Base-by-base conservation (phyloP, 225 moss, liverwort and hornwort species). In the Ulota crispa region DNA sequence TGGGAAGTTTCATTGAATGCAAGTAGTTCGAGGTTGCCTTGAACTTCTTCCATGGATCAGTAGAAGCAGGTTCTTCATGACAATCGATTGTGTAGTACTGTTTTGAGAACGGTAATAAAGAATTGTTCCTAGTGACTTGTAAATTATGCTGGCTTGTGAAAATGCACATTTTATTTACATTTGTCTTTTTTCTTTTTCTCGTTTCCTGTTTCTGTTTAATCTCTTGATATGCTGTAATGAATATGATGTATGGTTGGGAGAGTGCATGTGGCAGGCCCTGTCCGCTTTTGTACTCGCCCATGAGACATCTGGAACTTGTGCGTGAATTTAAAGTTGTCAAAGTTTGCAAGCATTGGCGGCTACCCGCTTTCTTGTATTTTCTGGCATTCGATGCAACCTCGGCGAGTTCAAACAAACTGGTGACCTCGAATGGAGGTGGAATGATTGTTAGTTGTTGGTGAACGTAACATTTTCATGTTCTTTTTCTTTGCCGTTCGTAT, bases 261-360 rank as follows among this genome's bases (percentile, higher is more conserved):
- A 81, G 73, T 76, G 76, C 56, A 80, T 83, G 83, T 81, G 67
- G 87, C 83, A 87, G 83, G 78, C 43, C 28, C 54, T 75, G 55
- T 75, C 59, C 59, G 19, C 78, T 81, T 81, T 20, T 78, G 81
- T 78, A 76, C 75, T 72, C 32, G 37, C 72, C 42, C 78, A 57
- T 28, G 63, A 72, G 43, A 56, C 36, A 56, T 55, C n/a, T 71
- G 80, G 69, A 80, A 62, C 68, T 53, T 61, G 36, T 72, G 24
- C 21, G 45, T 66, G 43, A 53, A 53, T 55, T 37, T 62, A 28
- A 27, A 24, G 64, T 72, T 57, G 50, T 34, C 24, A 24, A 63
- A 53, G 31, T 55, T 76, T 62, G 75, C 66, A 63, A 69, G 76
- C 13, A 43, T 34, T 30, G 45, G 59, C 24, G 52, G 76, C 67